Conservation (phyloP, 768 basidiomycete genomes). For the Fomitopsis serialis region DNA sequence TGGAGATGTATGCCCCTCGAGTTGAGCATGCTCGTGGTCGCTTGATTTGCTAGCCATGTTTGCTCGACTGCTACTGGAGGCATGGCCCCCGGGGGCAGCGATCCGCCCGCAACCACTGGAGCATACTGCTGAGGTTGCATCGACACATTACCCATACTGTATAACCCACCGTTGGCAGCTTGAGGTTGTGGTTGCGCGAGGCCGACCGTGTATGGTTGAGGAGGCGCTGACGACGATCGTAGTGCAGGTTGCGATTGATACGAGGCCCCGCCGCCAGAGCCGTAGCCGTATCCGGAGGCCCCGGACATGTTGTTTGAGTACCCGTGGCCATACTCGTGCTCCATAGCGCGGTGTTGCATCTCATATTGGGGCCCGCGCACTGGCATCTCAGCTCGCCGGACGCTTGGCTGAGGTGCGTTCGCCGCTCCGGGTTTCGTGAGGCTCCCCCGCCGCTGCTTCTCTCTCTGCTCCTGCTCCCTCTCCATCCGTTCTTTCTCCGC, state of each 20-base stretch:
- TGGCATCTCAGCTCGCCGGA: conserved; percentile 78
- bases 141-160: conserved; percentile 29
- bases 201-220: conserved; percentile 17
- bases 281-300: conserved; percentile 8
- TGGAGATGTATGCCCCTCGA: conserved; percentile 25
- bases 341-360: conserved; percentile 89
- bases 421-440: conserved; percentile 61
- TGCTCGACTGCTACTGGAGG: conserved; percentile 38
- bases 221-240: conserved; percentile 5
- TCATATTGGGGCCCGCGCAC: conserved; percentile 90
- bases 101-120: conserved; percentile 26
- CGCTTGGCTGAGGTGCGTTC: conserved; percentile 36
- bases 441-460: conserved; percentile 38
- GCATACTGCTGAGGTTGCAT: conserved; percentile 22
- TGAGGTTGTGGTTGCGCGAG: conserved; percentile 28
- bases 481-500: conserved; percentile 26
- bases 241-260: conserved; percentile 2
- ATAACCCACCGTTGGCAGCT: conserved; percentile 23
- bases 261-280: not conserved
- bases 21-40: conserved; percentile 16
- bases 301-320: conserved; percentile 6
- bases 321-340: conserved; percentile 66
- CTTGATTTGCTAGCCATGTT: conserved; percentile 27
- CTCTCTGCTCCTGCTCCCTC: conserved; percentile 35
- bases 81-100: conserved; percentile 60